phyloP scores from a whole-genome alignment of 2,329 filamentous ascomycete species.

The Cytospora paraplurivora region DNA sequence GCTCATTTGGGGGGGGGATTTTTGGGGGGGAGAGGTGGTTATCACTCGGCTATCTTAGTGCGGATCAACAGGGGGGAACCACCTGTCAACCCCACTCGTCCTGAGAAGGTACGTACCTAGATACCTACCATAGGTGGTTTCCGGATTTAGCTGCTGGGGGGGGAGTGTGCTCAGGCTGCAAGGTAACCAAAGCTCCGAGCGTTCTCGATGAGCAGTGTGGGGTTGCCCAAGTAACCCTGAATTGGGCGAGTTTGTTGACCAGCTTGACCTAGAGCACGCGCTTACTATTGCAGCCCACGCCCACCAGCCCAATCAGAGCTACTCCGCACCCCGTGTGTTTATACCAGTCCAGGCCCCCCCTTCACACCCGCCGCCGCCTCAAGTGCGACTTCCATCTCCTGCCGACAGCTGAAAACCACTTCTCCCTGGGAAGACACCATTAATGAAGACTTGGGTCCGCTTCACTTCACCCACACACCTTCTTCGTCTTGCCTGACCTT shows the following conservation, averaged over 20 bases:
- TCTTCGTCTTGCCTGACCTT: background rate
- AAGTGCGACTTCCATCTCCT: background rate
- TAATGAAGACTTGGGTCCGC: background rate
- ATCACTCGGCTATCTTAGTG: constrained; percentile 2
- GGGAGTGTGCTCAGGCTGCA: background rate
- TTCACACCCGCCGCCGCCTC: background rate
- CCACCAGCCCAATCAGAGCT: background rate
- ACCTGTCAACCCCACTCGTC: background rate
- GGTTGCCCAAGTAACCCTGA: constrained; percentile 1
- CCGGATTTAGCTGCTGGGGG: background rate
- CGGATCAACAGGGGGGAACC: constrained; percentile 1
- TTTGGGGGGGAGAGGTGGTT: background rate
- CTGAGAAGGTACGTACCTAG: background rate
- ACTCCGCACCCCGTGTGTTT: background rate
- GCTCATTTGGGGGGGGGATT: background rate
- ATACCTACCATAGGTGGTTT: background rate
- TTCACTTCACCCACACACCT: background rate
- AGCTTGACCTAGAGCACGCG: background rate
- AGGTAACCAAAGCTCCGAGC: background rate
- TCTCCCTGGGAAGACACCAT: background rate
- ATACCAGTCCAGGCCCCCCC: background rate
- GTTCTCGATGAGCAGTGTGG: background rate
- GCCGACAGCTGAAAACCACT: background rate
- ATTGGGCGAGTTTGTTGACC: background rate
- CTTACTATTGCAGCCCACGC: constrained; percentile 1